These are phyloP conservation scores for Alternaria sp. DNA, from an alignment of 2,329 filamentous ascomycete species.

Conservation along the genomic window DNA sequence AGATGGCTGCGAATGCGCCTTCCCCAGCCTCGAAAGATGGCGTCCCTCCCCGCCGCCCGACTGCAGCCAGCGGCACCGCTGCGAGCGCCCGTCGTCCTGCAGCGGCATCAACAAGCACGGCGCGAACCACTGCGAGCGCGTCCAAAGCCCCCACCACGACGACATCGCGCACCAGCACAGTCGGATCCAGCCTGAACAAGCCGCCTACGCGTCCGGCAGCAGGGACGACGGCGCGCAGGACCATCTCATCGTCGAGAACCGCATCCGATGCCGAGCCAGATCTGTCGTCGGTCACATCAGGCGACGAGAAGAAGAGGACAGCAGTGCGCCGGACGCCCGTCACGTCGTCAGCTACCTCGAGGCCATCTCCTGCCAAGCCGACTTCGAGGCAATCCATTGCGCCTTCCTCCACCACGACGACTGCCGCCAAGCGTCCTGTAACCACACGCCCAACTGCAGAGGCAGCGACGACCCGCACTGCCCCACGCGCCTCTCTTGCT, in stretches of 20 bases:
- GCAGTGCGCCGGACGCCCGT: conserved; percentile 35
- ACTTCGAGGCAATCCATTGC: conserved; percentile 20
- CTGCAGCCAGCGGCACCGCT: conserved; percentile 18
- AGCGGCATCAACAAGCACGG: conserved; percentile 23
- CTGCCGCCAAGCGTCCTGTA: conserved; percentile 37
- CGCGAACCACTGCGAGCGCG: conserved; percentile 34
- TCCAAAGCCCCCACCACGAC: conserved; percentile 33
- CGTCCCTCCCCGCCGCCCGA: conserved; percentile 38
- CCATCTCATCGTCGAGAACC: conserved; percentile 28
- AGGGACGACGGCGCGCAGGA: conserved; percentile 31
- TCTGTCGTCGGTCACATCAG: conserved; percentile 42
- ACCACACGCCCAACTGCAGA: conserved; percentile 36
- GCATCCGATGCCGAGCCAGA: conserved; percentile 43
- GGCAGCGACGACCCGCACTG: conserved; percentile 27
- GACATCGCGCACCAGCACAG: conserved; percentile 32
- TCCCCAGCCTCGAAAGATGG: conserved; percentile 36
- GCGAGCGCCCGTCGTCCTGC: conserved; percentile 33
- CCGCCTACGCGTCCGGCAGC: conserved; percentile 44
- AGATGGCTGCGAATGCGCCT: conserved; percentile 42
- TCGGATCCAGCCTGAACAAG: conserved; percentile 44
- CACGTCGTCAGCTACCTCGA: conserved; percentile 21
- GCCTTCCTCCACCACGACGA: conserved; percentile 24
- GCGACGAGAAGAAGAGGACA: conserved; percentile 46
- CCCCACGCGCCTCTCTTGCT: conserved; percentile 40
- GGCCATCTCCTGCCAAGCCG: neutral